These are phyloP conservation scores for Acanthochlamys bracteata DNA, from an alignment of 106 monocot species.

Conservation along the genomic window DNA sequence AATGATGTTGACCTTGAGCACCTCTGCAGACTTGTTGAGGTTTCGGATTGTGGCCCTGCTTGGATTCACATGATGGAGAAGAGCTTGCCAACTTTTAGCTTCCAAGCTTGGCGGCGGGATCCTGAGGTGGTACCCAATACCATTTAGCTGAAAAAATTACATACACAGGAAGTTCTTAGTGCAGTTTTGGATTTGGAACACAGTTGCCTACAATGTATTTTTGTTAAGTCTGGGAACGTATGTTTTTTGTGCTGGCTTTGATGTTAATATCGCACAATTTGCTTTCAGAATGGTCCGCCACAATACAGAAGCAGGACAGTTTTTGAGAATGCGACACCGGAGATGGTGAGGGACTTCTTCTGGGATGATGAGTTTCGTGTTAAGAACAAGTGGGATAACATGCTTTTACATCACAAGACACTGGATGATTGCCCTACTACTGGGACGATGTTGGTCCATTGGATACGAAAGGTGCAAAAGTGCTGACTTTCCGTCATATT, in stretches of 20 bases:
- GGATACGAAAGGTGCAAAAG: constrained; percentile 70
- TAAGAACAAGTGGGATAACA: constrained; percentile 83
- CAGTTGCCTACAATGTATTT: neutral
- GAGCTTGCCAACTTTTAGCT: constrained; percentile 43
- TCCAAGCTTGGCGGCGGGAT: constrained; percentile 80
- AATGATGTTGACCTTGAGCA: constrained; percentile 43
- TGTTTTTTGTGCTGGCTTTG: too few species aligned
- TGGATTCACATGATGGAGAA: constrained; percentile 85
- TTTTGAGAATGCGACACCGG: constrained; percentile 75
- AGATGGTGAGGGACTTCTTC: constrained; percentile 80
- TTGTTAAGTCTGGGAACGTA: neutral
- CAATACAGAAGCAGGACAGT: constrained; percentile 85
- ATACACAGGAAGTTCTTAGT: neutral
- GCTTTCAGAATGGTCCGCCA: constrained; percentile 53
- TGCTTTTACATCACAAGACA: constrained; percentile 66
- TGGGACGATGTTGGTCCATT: constrained; percentile 78
- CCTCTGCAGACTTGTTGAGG: constrained; percentile 51
- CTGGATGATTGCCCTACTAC: constrained; percentile 66
- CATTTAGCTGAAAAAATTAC: neutral
- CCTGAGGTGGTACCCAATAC: constrained; percentile 35
- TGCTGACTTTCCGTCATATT: neutral
- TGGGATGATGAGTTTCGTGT: constrained; percentile 88
- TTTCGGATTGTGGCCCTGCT: constrained; percentile 50
- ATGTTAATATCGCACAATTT: too few species aligned
- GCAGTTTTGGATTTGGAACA: neutral